These are phyloP conservation scores for Erigeron philadelphicus DNA, from an alignment of 140 eudicot genomes.

Conservation along the genomic window DNA sequence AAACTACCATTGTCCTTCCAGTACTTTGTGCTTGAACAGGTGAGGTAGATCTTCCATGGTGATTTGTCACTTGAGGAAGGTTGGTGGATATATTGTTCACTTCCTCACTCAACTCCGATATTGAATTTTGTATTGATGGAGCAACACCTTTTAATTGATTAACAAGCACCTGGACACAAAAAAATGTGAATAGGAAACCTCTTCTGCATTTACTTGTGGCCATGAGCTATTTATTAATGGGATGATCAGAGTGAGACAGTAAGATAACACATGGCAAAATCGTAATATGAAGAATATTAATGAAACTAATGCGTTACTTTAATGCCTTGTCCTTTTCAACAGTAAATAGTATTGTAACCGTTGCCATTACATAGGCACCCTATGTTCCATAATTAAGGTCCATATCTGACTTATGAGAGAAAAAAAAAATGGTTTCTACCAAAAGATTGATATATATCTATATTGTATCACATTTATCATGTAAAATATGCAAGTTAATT, in stretches of 20 bases:
- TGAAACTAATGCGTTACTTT: no score
- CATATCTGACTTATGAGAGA: neutral
- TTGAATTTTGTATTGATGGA: slow-evolving; percentile 78
- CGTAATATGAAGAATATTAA: no score
- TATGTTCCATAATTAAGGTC: neutral
- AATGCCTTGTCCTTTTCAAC: neutral
- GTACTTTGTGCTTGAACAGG: slow-evolving; percentile 69
- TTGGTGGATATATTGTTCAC: slow-evolving; percentile 62
- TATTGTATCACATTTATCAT: neutral
- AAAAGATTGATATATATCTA: neutral
- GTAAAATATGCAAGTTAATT: no score
- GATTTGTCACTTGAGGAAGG: slow-evolving; percentile 51
- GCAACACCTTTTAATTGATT: slow-evolving; percentile 90
- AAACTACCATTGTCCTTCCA: slow-evolving; percentile 66
- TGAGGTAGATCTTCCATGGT: slow-evolving; percentile 52
- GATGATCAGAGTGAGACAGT: neutral
- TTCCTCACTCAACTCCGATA: slow-evolving; percentile 75
- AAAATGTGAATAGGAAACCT: slow-evolving; percentile 2
- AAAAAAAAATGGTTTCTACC: slow-evolving; percentile 7
- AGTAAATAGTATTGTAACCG: neutral
- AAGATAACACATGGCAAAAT: neutral
- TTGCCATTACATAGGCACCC: neutral
- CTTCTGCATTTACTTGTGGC: neutral
- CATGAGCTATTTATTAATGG: neutral
- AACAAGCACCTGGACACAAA: slow-evolving; percentile 60